Conservation (phyloP, 192 early-diverging fungal genomes). For the Entophlyctis luteolus region DNA sequence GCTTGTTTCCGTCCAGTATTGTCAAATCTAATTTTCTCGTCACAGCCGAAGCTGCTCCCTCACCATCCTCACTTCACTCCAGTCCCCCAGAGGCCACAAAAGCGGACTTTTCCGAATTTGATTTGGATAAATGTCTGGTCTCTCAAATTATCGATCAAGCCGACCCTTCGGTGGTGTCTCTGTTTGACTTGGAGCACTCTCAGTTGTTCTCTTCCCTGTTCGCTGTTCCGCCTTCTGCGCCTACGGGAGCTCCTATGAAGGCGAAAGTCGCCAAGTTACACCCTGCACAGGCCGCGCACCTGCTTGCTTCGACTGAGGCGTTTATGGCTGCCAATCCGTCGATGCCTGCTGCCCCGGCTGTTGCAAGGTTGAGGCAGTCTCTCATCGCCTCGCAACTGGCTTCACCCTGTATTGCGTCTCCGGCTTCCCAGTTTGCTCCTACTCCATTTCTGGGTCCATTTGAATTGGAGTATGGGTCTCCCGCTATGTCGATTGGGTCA, state of each 20-base stretch:
- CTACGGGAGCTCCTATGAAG: not conserved
- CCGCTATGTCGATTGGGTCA: not conserved
- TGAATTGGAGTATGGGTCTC: not conserved
- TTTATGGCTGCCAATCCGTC: constrained; percentile 6
- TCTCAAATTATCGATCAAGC: not conserved
- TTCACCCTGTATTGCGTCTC: not conserved
- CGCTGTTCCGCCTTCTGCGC: not conserved
- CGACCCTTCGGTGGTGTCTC: not conserved
- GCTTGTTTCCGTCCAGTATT: not conserved
- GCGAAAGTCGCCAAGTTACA: not conserved
- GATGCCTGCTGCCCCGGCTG: constrained; percentile 25
- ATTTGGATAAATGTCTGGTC: constrained; percentile 4
- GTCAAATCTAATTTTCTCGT: not conserved
- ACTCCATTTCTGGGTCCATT: constrained; percentile 12
- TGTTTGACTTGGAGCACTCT: not conserved
- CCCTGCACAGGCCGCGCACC: constrained; percentile 3
- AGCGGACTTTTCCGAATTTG: not conserved
- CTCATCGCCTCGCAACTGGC: not conserved
- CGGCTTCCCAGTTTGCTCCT: not conserved
- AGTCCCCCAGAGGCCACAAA: not conserved
- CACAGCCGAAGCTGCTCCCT: not conserved
- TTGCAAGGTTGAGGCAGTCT: constrained; percentile 24
- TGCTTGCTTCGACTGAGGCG: constrained; percentile 14
- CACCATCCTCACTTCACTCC: not conserved
- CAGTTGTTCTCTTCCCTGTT: constrained; percentile 16